These are phyloP conservation scores for Celoporthe dispersa DNA, from an alignment of 2,329 filamentous ascomycete genomes.

Conservation along the genomic window DNA sequence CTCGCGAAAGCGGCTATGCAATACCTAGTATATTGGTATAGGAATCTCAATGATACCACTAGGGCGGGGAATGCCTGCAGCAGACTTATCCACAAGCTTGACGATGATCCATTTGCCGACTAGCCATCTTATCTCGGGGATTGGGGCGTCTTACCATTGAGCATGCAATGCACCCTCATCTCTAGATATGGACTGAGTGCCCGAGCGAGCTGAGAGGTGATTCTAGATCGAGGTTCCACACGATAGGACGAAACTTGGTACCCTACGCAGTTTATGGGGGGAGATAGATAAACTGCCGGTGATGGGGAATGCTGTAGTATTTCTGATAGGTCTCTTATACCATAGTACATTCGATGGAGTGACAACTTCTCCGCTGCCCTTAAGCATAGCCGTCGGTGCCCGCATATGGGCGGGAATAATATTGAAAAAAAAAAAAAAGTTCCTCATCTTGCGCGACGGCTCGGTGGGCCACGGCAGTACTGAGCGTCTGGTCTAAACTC, in stretches of 20 bases:
- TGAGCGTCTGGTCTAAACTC: background rate
- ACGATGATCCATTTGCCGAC: background rate
- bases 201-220: background rate
- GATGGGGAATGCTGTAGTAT: background rate
- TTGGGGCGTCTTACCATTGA: background rate
- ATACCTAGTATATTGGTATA: background rate
- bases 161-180: background rate
- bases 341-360: background rate
- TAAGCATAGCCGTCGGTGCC: background rate
- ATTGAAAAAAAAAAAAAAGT: background rate
- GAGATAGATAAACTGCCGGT: background rate
- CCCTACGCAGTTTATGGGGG: background rate
- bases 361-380: background rate
- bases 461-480: background rate
- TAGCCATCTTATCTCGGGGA: background rate
- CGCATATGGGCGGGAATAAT: background rate
- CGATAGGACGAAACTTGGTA: background rate
- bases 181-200: background rate
- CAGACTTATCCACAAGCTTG: background rate
- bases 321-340: background rate
- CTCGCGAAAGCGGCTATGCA: background rate
- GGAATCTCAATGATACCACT: no score
- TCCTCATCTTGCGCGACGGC: conserved; percentile 1
- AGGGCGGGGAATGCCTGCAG: background rate
- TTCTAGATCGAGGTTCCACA: background rate